Conservation (phyloP, 148 eudicot species). For the Chenopodium formosanum region DNA sequence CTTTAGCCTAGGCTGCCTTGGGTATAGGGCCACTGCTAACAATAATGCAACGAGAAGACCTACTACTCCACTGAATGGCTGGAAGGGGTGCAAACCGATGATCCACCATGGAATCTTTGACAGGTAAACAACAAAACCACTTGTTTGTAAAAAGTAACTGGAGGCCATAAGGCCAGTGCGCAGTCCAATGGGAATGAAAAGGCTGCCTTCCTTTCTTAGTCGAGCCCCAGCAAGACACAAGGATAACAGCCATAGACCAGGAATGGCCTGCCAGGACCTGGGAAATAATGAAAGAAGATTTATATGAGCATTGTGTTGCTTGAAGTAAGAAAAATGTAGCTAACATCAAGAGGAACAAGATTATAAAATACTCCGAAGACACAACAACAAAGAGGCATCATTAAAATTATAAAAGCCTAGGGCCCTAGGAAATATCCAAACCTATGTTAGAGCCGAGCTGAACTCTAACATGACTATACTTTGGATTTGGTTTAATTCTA, state of each 20-base stretch:
- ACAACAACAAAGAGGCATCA: no score
- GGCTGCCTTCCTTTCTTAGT: conserved; percentile 69
- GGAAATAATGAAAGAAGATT: conserved; percentile 7
- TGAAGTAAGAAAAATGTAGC: neutral
- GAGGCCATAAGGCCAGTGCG: conserved; percentile 79
- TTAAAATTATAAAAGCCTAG: no score
- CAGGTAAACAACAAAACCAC: conserved; percentile 57
- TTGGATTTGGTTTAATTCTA: no score
- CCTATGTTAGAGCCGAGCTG: no score
- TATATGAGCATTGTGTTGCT: neutral
- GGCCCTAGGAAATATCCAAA: no score
- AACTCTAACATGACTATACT: no score
- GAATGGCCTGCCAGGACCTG: conserved; percentile 75
- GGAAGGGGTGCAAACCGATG: conserved; percentile 64
- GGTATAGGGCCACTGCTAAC: conserved; percentile 62
- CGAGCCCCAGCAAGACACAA: conserved; percentile 68
- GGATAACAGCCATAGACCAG: conserved; percentile 81
- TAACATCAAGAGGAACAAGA: neutral
- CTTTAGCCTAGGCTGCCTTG: conserved; percentile 38
- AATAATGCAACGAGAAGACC: conserved; percentile 60
- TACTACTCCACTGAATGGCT: conserved; percentile 68
- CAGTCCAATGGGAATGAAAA: conserved; percentile 71
- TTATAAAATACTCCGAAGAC: no score
- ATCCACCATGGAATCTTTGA: conserved; percentile 60
- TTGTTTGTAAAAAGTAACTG: conserved; percentile 52